Percentiles rank a stretch among this genome's conserved stretches.
Evolutionary conservation across 2,329 filamentous ascomycete species (phyloP).

Genomic region (Biscogniauxia mediterranea): DNA sequence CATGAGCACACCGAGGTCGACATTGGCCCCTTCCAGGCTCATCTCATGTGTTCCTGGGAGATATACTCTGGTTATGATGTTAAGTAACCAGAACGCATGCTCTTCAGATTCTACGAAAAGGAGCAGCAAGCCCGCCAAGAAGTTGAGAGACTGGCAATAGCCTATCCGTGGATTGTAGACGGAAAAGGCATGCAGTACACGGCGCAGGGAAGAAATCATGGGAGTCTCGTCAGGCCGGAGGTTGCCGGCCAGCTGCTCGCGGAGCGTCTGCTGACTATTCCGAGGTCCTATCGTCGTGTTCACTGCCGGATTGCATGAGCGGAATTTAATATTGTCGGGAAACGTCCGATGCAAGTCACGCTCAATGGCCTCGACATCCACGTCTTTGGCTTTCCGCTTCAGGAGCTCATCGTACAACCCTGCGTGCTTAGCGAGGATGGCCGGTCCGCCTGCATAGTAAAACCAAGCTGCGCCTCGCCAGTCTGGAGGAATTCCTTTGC

Average conservation of each 20-base stretch:
- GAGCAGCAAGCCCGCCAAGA: constrained; percentile 84
- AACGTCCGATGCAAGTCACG: constrained; percentile 92
- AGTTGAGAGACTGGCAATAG: constrained; percentile 95
- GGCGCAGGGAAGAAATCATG: constrained; percentile 77
- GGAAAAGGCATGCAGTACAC: constrained; percentile 85
- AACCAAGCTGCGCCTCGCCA: constrained; percentile 98
- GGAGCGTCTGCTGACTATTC: constrained; percentile 38
- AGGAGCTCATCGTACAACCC: constrained; percentile 75
- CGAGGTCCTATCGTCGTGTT: constrained; percentile 12
- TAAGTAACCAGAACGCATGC: constrained; percentile 88
- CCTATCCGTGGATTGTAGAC: constrained; percentile 89
- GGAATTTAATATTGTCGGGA: constrained; percentile 89
- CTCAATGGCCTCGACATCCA: constrained; percentile 88
- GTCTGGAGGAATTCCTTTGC: constrained; percentile 90
- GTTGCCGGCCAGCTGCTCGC: constrained; percentile 26
- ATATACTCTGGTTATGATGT: constrained; percentile 85
- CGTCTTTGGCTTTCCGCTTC: constrained; percentile 60
- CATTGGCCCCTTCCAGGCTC: constrained; percentile 86
- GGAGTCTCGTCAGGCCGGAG: constrained; percentile 58
- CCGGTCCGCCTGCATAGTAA: constrained; percentile 87
- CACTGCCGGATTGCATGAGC: constrained; percentile 47
- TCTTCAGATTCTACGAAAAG: constrained; percentile 87
- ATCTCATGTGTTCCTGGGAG: constrained; percentile 90
- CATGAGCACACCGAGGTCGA: constrained; percentile 93
- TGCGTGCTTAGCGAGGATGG: constrained; percentile 70